Evolutionary conservation across 345 rosid species (phyloP).

Genomic region (Ceriops zippeliana): DNA sequence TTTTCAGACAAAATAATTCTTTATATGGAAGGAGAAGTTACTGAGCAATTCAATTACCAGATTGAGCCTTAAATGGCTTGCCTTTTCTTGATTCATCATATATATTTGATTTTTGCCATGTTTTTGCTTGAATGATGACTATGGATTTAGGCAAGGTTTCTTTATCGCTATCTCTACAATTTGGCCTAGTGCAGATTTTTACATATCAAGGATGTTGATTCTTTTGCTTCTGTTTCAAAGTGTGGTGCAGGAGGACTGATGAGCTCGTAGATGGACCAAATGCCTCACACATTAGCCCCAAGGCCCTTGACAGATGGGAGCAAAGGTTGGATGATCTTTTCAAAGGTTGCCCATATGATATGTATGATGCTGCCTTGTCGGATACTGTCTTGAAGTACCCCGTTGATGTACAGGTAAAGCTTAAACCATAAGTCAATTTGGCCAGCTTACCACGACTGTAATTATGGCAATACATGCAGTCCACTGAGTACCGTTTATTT

Average conservation of each 20-base stretch:
- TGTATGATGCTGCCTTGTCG: conserved; percentile 49
- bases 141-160: too few species aligned
- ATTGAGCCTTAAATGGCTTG: too few species aligned
- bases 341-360: conserved; percentile 41
- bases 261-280: conserved; percentile 57
- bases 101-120: too few species aligned
- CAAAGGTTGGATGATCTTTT: conserved; percentile 40
- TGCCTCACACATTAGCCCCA: conserved; percentile 46
- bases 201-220: not conserved
- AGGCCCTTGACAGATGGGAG: conserved; percentile 54
- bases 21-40: too few species aligned
- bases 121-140: too few species aligned
- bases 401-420: conserved; percentile 48
- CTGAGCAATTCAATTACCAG: too few species aligned
- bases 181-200: not conserved
- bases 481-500: not conserved
- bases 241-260: conserved; percentile 60
- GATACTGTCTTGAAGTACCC: conserved; percentile 42
- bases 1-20: not conserved
- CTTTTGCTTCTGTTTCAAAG: conserved; percentile 20
- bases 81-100: too few species aligned
- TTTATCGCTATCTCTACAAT: too few species aligned
- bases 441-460: not conserved
- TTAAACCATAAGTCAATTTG: not conserved
- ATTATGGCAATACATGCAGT: not conserved